These are phyloP conservation scores for Aspergillus carlsbadensis DNA, from an alignment of 495 filamentous ascomycete genomes.

Conservation along the genomic window DNA sequence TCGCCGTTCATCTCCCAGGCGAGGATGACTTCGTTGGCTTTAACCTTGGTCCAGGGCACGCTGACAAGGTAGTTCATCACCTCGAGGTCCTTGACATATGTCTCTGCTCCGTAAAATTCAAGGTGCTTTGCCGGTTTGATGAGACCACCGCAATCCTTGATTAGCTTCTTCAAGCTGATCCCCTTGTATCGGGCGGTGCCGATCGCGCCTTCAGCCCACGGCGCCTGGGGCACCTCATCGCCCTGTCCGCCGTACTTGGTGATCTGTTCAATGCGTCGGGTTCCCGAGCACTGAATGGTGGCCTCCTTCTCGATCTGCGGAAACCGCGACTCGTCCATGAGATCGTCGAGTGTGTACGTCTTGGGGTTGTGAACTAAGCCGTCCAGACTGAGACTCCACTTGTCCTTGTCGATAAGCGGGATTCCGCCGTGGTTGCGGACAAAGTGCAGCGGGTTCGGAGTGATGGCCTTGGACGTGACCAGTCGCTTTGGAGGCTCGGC, in stretches of 20 bases:
- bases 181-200: conserved; percentile 62
- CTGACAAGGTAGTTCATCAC: conserved; percentile 63
- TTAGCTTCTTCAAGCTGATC: conserved; percentile 62
- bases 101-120: conserved; percentile 64
- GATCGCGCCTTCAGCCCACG: conserved; percentile 67
- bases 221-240: conserved; percentile 67
- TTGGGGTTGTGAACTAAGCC: conserved; percentile 58
- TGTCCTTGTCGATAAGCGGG: conserved; percentile 55
- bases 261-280: conserved; percentile 67
- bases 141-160: conserved; percentile 64
- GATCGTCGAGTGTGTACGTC: conserved; percentile 51
- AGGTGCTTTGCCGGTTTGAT: conserved; percentile 55
- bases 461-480: conserved; percentile 49
- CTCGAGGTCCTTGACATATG: conserved; percentile 64
- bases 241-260: conserved; percentile 61
- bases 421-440: conserved; percentile 70
- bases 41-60: conserved; percentile 65
- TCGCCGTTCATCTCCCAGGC: conserved; percentile 72
- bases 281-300: conserved; percentile 69
- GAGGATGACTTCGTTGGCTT: conserved; percentile 62
- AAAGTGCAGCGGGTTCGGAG: conserved; percentile 59
- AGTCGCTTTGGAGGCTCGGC: conserved; percentile 59
- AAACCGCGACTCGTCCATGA: conserved; percentile 56
- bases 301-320: conserved; percentile 53
- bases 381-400: conserved; percentile 51